phyloP scores from a whole-genome alignment of 805 yeast genomes.

The Ogataea trehalophila region DNA sequence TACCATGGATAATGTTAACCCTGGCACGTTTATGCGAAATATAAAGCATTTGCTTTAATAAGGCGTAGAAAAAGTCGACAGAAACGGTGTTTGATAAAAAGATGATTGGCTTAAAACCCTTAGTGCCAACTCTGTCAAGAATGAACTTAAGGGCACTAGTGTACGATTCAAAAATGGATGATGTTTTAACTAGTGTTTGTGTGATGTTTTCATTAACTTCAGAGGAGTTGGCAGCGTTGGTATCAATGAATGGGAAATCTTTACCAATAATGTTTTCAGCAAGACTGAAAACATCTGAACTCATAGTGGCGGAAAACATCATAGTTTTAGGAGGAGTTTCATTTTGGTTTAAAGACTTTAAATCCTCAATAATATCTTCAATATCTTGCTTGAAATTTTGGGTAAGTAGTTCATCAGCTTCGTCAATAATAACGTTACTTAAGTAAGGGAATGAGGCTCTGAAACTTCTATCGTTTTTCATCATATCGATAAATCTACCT shows the following conservation, averaged over 20 bases:
- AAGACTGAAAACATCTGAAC: constrained; percentile 57
- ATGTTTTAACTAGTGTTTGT: constrained; percentile 57
- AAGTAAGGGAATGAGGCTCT: constrained; percentile 46
- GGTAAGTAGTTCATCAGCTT: constrained; percentile 84
- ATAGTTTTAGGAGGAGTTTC: constrained; percentile 53
- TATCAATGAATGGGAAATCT: constrained; percentile 59
- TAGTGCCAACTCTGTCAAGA: constrained; percentile 27
- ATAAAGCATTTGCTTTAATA: constrained; percentile 29
- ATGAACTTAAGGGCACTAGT: constrained; percentile 53
- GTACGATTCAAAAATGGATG: constrained; percentile 52
- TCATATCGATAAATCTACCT: constrained; percentile 69
- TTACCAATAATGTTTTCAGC: constrained; percentile 54
- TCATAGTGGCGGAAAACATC: constrained; percentile 86
- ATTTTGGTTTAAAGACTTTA: constrained; percentile 30
- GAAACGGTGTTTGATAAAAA: constrained; percentile 75
- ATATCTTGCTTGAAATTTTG: constrained; percentile 73
- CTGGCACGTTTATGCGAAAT: constrained; percentile 13
- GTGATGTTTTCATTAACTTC: constrained; percentile 68
- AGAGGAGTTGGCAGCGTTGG: constrained; percentile 63
- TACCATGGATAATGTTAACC: constrained; percentile 55
- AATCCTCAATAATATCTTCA: constrained; percentile 46
- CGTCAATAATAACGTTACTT: constrained; percentile 73
- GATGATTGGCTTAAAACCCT: constrained; percentile 69
- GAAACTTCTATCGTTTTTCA: constrained; percentile 42
- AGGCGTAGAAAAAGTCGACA: constrained; percentile 51